phyloP scores from a whole-genome alignment of 2,329 filamentous ascomycete species.

The Fonsecaea nubica region DNA sequence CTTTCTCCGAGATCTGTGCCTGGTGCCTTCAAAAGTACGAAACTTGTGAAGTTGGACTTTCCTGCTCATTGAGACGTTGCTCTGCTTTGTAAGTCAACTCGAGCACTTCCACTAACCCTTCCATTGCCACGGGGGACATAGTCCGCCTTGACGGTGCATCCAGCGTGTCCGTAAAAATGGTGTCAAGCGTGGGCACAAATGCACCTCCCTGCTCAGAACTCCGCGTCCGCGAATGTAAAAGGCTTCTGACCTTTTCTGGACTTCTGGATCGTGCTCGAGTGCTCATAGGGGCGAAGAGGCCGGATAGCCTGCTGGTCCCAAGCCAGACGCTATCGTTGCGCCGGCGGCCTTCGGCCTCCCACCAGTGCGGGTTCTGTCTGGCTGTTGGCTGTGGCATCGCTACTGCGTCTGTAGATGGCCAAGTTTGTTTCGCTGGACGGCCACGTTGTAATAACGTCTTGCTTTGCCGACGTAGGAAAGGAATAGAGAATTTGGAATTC shows the following conservation, averaged over 20 bases:
- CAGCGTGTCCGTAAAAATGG: constrained; percentile 12
- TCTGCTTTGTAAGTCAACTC: background rate
- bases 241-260: constrained; percentile 19
- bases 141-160: background rate
- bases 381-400: background rate
- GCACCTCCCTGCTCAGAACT: constrained; percentile 19
- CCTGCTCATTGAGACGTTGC: background rate
- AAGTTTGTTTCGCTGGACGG: constrained; percentile 1
- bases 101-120: background rate
- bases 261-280: constrained; percentile 30
- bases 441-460: constrained; percentile 17
- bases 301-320: constrained; percentile 28
- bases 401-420: background rate
- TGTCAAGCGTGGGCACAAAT: constrained; percentile 17
- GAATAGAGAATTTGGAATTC: constrained; percentile 28
- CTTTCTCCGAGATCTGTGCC: background rate
- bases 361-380: constrained; percentile 31
- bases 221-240: constrained; percentile 12
- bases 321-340: constrained; percentile 40
- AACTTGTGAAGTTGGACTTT: background rate
- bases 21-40: background rate
- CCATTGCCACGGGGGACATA: background rate
- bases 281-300: constrained; percentile 19
- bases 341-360: constrained; percentile 38
- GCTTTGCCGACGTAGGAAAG: constrained; percentile 7